Evolutionary conservation across 1,284 basidiomycete genomes (phyloP), one percentile per base, ranked within the genome.

Genomic region (Fomitopsis pinicola): DNA sequence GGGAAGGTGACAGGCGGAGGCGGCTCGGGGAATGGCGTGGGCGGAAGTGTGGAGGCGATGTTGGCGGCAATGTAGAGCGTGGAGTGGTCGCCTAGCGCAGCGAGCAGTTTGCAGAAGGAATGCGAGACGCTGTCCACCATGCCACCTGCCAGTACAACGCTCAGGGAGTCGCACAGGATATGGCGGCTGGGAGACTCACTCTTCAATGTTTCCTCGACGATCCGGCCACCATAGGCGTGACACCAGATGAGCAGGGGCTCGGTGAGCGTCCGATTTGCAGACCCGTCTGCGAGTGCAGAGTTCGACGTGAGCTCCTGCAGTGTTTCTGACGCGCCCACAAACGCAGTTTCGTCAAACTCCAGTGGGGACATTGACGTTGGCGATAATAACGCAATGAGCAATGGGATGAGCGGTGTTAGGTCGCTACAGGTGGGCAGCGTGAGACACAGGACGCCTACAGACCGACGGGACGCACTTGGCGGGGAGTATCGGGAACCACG

Each of bases 81-180:
- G 3, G 91, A 94, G 71, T 95, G 92, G 65, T 97, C 94, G 0
- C 91, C 91, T 1, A 97, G 75, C 0, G 90, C 88, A 1, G 85
- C 83, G 3, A 96, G 78, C 22, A 96, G 82, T 71, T 92, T 92
- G 76, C 88, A 89, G 7, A 94, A 76, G 0, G 88, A 89, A 64
- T 84, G 86, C 0, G 86, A 83, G 5, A 83, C 73, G 7, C 82
- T 80, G 44, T 84, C 80, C 2, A 83, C 77, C n/a, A 78, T 77
- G 22, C 80, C 80, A 14, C 75, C 77, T 74, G 6, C 38, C 10
- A 33, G 3, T 0, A 40, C 17, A 33, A 53, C 38, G 22, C 9
- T 4, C 17, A 8, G 36, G 26, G 33, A 48, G 22, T 12, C 33
- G 1, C 14, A 9, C 2, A 15, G 15, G 7, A 14, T 17, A 33